Conservation (phyloP, 176 grass and related monocot species). For the Alopecurus myosuroides region DNA sequence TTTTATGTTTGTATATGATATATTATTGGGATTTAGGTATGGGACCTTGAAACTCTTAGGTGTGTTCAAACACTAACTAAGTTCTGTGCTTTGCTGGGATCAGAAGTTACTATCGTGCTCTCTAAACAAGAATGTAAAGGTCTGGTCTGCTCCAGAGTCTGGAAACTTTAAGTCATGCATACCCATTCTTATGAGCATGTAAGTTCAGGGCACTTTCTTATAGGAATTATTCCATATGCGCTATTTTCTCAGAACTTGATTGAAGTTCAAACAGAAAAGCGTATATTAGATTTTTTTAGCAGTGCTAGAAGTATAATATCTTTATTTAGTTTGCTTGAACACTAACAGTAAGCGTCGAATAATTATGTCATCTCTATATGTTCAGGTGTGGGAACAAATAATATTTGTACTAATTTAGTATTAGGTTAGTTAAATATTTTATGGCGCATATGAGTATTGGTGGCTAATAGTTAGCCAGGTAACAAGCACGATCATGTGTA, state of each 20-base stretch:
- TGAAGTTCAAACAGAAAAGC: not conserved
- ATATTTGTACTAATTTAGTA: no score
- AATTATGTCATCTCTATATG: not conserved
- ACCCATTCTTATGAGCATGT: conserved; percentile 51
- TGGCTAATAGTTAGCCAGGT: no score
- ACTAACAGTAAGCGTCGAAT: not conserved
- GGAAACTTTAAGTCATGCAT: conserved; percentile 38
- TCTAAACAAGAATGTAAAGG: conserved; percentile 46
- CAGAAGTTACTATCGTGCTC: conserved; percentile 55
- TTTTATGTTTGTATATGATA: not conserved
- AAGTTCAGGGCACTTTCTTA: not conserved
- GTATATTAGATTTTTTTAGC: not conserved
- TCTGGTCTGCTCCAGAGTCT: conserved; percentile 40
- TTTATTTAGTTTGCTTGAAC: not conserved
- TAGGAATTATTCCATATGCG: not conserved
- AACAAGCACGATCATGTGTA: no score
- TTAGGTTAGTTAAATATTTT: no score
- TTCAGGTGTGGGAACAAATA: not conserved
- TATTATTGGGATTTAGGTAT: no score
- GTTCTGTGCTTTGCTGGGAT: conserved; percentile 48
- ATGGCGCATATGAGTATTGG: no score
- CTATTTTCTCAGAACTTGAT: not conserved
- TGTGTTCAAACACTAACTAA: conserved; percentile 45
- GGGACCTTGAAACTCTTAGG: conserved; percentile 37
- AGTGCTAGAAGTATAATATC: not conserved